Conservation (phyloP, 495 filamentous ascomycete species). For the Penicillium coprophilum region DNA sequence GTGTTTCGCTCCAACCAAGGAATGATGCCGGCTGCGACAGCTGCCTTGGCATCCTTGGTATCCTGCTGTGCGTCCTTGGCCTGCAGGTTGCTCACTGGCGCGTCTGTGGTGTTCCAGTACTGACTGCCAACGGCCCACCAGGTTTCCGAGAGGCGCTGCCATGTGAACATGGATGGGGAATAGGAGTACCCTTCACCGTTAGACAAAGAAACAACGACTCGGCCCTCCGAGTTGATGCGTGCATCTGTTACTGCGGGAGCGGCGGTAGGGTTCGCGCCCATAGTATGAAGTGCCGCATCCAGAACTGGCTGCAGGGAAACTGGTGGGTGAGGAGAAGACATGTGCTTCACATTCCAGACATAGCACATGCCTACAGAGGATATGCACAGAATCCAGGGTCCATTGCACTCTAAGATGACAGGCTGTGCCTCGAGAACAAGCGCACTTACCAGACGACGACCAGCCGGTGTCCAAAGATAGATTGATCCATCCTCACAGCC, state of each 20-base stretch:
- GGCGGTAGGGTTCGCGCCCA: conserved; percentile 65
- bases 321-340: conserved; percentile 82
- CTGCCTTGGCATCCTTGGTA: conserved; percentile 47
- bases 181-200: conserved; percentile 95
- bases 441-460: conserved; percentile 77
- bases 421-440: conserved; percentile 88
- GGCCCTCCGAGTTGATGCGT: conserved; percentile 80
- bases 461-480: conserved; percentile 93
- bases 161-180: conserved; percentile 75
- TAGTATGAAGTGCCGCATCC: conserved; percentile 74
- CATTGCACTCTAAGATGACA: conserved; percentile 86
- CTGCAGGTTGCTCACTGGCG: conserved; percentile 73
- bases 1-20: conserved; percentile 91
- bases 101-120: conserved; percentile 96
- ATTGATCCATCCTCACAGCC: conserved; percentile 93
- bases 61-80: conserved; percentile 60
- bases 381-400: conserved; percentile 85
- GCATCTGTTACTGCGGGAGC: conserved; percentile 85
- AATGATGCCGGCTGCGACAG: conserved; percentile 88
- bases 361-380: conserved; percentile 86
- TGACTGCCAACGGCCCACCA: conserved; percentile 99
- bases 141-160: conserved; percentile 89
- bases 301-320: conserved; percentile 87
- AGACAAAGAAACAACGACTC: conserved; percentile 78
- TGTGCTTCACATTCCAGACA: conserved; percentile 89